These are phyloP conservation scores for Seiridium cupressi DNA, from an alignment of 2,329 filamentous ascomycete species.

Conservation along the genomic window DNA sequence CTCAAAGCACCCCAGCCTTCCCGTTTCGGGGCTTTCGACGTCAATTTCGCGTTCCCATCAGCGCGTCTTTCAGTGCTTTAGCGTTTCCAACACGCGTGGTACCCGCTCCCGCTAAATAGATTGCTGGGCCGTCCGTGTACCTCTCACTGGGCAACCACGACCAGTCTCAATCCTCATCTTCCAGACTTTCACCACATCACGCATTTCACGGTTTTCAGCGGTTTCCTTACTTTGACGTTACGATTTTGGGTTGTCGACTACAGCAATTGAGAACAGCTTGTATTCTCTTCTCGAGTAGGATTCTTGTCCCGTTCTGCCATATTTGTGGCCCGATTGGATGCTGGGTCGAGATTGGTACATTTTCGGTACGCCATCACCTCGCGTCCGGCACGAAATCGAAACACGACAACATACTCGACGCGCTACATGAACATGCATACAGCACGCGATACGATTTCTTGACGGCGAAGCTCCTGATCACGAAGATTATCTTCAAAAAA, in stretches of 20 bases:
- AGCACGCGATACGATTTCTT: not conserved
- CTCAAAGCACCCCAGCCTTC: slow-evolving; percentile 3
- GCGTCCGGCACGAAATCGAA: not conserved
- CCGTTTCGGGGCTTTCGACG: slow-evolving; percentile 5
- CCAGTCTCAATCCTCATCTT: not conserved
- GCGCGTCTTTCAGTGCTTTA: not conserved
- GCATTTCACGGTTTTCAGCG: not conserved
- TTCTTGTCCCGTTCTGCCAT: not conserved
- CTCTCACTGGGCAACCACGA: not conserved
- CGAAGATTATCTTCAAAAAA: not conserved
- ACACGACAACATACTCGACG: not conserved
- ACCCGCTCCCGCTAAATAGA: slow-evolving; percentile 3
- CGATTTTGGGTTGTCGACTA: not conserved
- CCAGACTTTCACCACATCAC: slow-evolving; percentile 1
- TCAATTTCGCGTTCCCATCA: slow-evolving; percentile 6
- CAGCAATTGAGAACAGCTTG: not conserved
- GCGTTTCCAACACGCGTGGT: slow-evolving; percentile 4
- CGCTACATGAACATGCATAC: slow-evolving; percentile 2
- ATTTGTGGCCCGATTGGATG: not conserved
- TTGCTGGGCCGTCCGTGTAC: slow-evolving; percentile 1
- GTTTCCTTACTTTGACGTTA: not conserved
- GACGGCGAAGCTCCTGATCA: not conserved
- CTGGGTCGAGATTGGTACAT: not conserved
- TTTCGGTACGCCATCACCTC: not conserved
- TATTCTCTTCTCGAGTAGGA: not conserved